Evolutionary conservation across 352 stramenopile genomes (phyloP).

Genomic region (Globisporangium apiculatum): DNA sequence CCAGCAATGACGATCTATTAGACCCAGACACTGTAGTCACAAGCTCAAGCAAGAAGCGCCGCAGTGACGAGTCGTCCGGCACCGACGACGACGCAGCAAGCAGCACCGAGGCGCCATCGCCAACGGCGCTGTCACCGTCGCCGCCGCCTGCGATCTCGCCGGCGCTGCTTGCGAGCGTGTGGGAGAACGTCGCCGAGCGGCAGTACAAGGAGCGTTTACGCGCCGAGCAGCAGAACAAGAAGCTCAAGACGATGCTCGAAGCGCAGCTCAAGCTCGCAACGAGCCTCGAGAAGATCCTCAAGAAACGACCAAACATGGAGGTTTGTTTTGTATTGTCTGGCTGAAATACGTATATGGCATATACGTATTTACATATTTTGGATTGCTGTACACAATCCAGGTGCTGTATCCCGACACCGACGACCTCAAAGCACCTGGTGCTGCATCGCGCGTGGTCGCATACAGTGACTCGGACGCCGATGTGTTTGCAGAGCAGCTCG

Average conservation of each 20-base stretch:
- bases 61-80: background rate
- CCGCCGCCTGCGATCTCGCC: slow-evolving; percentile 16
- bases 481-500: slow-evolving; percentile 9
- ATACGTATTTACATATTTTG: background rate
- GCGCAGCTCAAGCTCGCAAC: slow-evolving; percentile 20
- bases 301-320: slow-evolving; percentile 13
- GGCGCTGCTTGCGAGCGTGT: slow-evolving; percentile 14
- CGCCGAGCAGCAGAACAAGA: slow-evolving; percentile 22
- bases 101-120: background rate
- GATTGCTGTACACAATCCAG: background rate
- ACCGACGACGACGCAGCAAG: slow-evolving; percentile 1
- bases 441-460: slow-evolving; percentile 5
- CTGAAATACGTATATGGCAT: background rate
- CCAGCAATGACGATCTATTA: slow-evolving; percentile 1
- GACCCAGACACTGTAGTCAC: background rate
- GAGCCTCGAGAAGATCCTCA: slow-evolving; percentile 17
- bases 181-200: slow-evolving; percentile 22
- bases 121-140: background rate
- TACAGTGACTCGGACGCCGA: slow-evolving; percentile 5
- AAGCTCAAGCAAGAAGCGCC: slow-evolving; percentile 1
- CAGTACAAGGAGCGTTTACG: slow-evolving; percentile 18
- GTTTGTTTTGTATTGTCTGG: background rate
- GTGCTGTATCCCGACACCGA: slow-evolving; percentile 9
- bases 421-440: background rate
- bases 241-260: slow-evolving; percentile 24